These are phyloP conservation scores for Chiua virens DNA, from an alignment of 768 basidiomycete species.

Conservation along the genomic window DNA sequence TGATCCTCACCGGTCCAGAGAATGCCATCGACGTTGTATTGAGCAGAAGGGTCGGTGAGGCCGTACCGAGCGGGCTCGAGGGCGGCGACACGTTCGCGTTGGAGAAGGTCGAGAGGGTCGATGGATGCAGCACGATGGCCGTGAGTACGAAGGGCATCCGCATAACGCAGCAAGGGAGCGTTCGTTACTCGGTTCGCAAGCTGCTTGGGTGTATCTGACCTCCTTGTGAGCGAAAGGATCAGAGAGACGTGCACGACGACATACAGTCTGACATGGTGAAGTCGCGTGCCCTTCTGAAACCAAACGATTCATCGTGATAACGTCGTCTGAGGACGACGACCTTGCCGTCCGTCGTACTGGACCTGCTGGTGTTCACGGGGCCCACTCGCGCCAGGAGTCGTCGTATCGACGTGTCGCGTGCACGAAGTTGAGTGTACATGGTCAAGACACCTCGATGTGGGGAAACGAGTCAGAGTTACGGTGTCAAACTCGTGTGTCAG, in stretches of 20 bases:
- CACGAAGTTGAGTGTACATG: conserved; percentile 18
- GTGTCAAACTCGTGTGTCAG: no score
- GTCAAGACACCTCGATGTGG: neutral
- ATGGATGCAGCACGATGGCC: conserved; percentile 84
- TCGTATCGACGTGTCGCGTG: conserved; percentile 12
- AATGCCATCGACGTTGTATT: conserved; percentile 78
- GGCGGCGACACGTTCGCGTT: conserved; percentile 77
- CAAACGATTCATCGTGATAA: conserved; percentile 83
- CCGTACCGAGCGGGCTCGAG: conserved; percentile 79
- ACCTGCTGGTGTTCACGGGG: neutral
- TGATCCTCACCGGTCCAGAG: conserved; percentile 56
- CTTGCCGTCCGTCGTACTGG: conserved; percentile 8
- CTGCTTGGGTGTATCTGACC: conserved; percentile 61
- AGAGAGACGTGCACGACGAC: conserved; percentile 23
- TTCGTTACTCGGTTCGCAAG: conserved; percentile 68
- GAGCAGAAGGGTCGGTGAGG: conserved; percentile 48
- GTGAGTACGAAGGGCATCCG: conserved; percentile 84
- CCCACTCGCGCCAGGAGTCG: conserved; percentile 9
- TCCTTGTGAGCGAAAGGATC: neutral
- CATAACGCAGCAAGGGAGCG: conserved; percentile 81
- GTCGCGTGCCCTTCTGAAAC: conserved; percentile 63
- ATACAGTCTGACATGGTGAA: conserved; percentile 73
- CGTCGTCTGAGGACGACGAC: conserved; percentile 27
- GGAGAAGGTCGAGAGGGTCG: conserved; percentile 85
- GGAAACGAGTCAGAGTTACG: no score